Base-by-base conservation (phyloP, 2,329 filamentous ascomycete species). In the Cladosporium sp. region DNA sequence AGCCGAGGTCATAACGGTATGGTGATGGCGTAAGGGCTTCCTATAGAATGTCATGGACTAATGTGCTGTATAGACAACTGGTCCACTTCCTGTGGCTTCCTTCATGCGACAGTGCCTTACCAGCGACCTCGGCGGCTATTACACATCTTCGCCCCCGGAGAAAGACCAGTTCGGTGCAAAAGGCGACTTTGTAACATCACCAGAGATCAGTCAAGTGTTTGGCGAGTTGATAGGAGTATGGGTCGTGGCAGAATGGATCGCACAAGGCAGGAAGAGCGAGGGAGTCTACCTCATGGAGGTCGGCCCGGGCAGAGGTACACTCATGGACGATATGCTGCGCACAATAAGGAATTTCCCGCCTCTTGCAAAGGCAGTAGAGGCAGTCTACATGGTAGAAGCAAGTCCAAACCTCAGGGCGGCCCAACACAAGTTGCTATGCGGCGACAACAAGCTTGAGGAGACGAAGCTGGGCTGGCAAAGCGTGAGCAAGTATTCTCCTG, bases 31-130 rank as follows among this genome's bases (percentile, higher is more conserved):
- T 12, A 12, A 21, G 11, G n/a, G 23, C 14, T 21, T 33, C n/a
- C 14, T 52, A 18, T 3, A 16, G 23, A 33, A 12, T 28, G n/a
- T 29, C 11, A 18, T 6, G 29, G n/a, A 64, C 70, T 61, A 60
- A 61, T 12, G 16, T 65, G 50, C 23, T 40, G 29, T 5, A 18
- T 71, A 91, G 88, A 87, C 90, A 49, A 98, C 95, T 12, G 95
- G 95, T 0, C 94, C 95, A 4, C 88, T 98, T 31, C 92, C 95
- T 0, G 86, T 99, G 67, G 93, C 95, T 5, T 90, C 92, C 62
- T 99, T 93, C 78, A 99, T 99, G 95, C 93, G 95, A 76, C 96
- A 98, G 89, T 97, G 94, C 77, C 86, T 99, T 69, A 99, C 95
- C 0, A 91, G 91, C 12, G 91, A 95, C 67, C 81, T 92, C 46